Conservation (phyloP, 2,329 filamentous ascomycete genomes). For the Phaeoacremonium minimum region DNA sequence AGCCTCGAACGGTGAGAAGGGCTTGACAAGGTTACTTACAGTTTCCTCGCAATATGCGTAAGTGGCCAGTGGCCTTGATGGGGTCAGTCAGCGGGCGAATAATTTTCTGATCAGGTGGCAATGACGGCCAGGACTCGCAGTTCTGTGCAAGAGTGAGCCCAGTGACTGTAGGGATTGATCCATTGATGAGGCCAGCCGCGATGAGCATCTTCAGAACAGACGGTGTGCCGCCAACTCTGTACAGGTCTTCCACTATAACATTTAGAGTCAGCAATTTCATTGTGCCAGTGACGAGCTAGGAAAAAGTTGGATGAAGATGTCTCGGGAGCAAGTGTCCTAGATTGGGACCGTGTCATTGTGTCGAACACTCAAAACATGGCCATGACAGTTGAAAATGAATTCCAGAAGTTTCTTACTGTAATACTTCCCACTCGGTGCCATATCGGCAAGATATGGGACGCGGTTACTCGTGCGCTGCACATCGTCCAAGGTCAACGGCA, state of each 20-base stretch:
- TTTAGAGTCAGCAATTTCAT: too few relatives aligned
- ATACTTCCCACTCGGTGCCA: conserved; percentile 79
- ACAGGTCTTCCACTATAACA: conserved; percentile 89
- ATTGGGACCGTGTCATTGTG: too few relatives aligned
- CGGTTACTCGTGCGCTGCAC: conserved; percentile 77
- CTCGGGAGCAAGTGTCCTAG: too few relatives aligned
- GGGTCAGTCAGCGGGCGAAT: conserved; percentile 68
- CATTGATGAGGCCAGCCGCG: conserved; percentile 70
- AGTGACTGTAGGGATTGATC: conserved; percentile 74
- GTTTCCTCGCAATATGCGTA: conserved; percentile 85
- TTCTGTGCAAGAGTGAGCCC: conserved; percentile 82
- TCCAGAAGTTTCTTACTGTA: too few relatives aligned
- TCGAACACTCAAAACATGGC: too few relatives aligned
- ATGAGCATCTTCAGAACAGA: conserved; percentile 83
- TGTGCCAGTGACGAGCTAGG: too few relatives aligned
- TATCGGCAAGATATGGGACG: conserved; percentile 80
- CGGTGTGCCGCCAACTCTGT: conserved; percentile 79
- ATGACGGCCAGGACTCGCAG: conserved; percentile 68
- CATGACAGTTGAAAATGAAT: too few relatives aligned
- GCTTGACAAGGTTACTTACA: too few relatives aligned
- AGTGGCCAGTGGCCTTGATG: conserved; percentile 81
- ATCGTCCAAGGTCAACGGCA: conserved; percentile 74
- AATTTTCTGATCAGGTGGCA: conserved; percentile 76
- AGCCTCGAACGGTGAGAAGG: too few relatives aligned
- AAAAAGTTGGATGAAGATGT: too few relatives aligned